Conservation (phyloP, 2,329 filamentous ascomycete genomes). For the Cryphonectria radicalis region DNA sequence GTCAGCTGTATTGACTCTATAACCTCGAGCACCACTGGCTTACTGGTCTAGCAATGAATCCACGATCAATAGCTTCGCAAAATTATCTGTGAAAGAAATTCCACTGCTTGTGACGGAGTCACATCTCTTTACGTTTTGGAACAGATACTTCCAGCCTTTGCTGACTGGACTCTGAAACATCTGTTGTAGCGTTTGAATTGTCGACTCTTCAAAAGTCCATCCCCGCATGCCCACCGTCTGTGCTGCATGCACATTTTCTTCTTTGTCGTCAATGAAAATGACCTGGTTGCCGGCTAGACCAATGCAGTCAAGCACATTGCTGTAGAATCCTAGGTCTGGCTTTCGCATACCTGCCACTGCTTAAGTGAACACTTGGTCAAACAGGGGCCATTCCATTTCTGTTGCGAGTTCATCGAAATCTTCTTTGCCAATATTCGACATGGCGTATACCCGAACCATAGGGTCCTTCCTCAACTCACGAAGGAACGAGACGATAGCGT, state of each 20-base stretch:
- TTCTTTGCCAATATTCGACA: conserved; percentile 39
- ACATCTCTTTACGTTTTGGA: background rate
- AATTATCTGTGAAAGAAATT: background rate
- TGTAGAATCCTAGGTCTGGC: conserved; percentile 40
- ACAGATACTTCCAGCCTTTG: background rate
- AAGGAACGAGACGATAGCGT: conserved; percentile 25
- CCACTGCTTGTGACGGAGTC: background rate
- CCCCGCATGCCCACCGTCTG: background rate
- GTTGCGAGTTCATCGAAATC: conserved; percentile 35
- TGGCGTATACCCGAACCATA: conserved; percentile 35
- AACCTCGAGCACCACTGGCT: background rate
- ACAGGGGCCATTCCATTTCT: conserved; percentile 39
- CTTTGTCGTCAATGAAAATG: background rate
- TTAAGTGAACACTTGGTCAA: conserved; percentile 42
- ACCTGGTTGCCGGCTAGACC: background rate
- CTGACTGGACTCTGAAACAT: background rate
- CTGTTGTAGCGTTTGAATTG: background rate
- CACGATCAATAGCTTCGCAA: background rate
- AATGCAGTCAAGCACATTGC: conserved; percentile 36
- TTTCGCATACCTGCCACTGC: conserved; percentile 40
- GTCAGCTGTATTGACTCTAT: too few relatives aligned
- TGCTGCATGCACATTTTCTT: background rate
- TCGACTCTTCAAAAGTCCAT: background rate
- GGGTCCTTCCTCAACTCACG: conserved; percentile 30
- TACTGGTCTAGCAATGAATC: background rate